Conservation (phyloP, 352 stramenopile genomes). For the Pythium biforme region DNA sequence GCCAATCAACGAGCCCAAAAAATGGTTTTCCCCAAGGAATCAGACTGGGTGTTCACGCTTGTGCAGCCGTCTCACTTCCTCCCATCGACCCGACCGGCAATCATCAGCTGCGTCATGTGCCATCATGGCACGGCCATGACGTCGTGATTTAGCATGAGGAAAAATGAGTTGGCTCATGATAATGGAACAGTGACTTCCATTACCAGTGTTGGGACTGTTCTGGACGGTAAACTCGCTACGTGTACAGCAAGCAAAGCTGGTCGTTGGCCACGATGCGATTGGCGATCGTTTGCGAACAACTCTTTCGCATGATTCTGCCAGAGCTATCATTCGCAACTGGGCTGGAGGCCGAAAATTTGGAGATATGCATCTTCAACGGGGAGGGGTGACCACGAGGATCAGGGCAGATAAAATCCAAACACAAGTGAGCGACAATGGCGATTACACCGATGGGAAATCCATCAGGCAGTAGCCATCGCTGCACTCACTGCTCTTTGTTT, state of each 20-base stretch:
- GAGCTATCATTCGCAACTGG: neutral
- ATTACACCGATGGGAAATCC: slow-evolving; percentile 64
- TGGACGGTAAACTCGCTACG: neutral
- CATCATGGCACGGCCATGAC: neutral
- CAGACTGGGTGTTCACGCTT: slow-evolving; percentile 1
- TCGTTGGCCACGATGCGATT: neutral
- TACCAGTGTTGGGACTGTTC: neutral
- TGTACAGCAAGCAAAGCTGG: too few species aligned
- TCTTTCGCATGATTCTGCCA: neutral
- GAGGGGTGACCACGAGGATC: neutral
- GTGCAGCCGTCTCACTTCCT: neutral
- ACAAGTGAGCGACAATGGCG: slow-evolving; percentile 13
- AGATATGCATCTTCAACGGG: neutral
- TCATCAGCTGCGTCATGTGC: neutral
- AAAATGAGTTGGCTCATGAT: neutral
- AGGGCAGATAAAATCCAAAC: slow-evolving; percentile 8
- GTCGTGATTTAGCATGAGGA: neutral
- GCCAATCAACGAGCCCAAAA: slow-evolving; percentile 6
- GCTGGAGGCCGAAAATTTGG: neutral
- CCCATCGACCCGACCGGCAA: neutral
- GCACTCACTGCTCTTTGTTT: slow-evolving; percentile 77
- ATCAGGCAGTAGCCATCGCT: slow-evolving; percentile 79
- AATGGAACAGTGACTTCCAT: neutral
- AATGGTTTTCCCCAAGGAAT: neutral
- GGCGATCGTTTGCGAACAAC: neutral